phyloP scores from a whole-genome alignment of 2,329 filamentous ascomycete species.

The Endothia cerciana region DNA sequence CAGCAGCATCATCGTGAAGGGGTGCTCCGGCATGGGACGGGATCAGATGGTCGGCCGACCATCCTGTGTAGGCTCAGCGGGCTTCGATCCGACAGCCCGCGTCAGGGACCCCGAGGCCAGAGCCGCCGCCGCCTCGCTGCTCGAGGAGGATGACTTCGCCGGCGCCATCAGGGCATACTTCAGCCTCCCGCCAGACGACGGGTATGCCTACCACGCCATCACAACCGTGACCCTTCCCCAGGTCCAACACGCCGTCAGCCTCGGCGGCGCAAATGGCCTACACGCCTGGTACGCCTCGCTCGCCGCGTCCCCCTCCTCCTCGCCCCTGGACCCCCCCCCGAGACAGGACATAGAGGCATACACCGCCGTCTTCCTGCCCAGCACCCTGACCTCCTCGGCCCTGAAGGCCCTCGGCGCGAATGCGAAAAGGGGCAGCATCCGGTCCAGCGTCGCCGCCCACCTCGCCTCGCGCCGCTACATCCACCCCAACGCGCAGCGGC shows the following conservation, averaged over 20 bases:
- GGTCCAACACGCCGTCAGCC: constrained; percentile 50
- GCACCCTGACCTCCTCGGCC: constrained; percentile 62
- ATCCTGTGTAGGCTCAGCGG: constrained; percentile 48
- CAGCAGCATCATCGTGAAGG: too few relatives aligned
- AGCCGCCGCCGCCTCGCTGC: constrained; percentile 41
- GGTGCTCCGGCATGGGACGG: too few relatives aligned
- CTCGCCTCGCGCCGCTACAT: constrained; percentile 58
- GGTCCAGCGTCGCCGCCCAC: constrained; percentile 58
- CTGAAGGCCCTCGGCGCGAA: constrained; percentile 67
- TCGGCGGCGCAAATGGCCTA: constrained; percentile 50
- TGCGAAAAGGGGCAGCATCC: constrained; percentile 65
- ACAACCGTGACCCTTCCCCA: constrained; percentile 53
- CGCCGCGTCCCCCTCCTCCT: background rate
- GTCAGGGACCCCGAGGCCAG: constrained; percentile 45
- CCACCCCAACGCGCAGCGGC: constrained; percentile 45
- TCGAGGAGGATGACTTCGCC: constrained; percentile 47
- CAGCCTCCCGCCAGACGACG: constrained; percentile 47
- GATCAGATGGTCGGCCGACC: constrained; percentile 32
- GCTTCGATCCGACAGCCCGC: constrained; percentile 48
- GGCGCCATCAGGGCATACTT: constrained; percentile 50
- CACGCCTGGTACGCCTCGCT: constrained; percentile 51
- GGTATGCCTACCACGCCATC: constrained; percentile 57
- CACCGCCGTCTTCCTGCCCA: constrained; percentile 65
- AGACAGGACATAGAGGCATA: constrained; percentile 67
- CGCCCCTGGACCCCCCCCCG: constrained; percentile 42